phyloP scores from a whole-genome alignment of 495 filamentous ascomycete genomes.

The Immersiella caudata region DNA sequence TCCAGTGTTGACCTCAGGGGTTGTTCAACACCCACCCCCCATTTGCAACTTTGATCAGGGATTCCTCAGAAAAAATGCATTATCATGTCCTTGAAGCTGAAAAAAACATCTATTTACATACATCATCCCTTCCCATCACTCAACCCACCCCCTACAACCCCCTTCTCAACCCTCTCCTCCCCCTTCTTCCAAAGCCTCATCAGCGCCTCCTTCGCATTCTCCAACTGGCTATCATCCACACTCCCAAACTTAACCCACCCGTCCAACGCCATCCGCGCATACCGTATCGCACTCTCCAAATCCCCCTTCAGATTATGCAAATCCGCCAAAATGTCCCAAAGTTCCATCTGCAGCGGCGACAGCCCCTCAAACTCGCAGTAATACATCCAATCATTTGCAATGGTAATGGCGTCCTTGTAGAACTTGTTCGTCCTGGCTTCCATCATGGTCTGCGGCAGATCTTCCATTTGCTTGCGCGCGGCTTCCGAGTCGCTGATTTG shows the following conservation, averaged over 20 bases:
- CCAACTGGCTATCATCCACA: conserved; percentile 37
- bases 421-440: conserved; percentile 37
- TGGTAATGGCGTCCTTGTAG: conserved; percentile 40
- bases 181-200: neutral
- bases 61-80: no score
- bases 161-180: neutral
- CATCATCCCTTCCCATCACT: neutral
- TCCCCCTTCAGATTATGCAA: conserved; percentile 41
- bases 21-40: no score
- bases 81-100: no score
- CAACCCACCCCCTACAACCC: neutral
- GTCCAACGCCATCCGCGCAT: conserved; percentile 44
- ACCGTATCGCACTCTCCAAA: conserved; percentile 37
- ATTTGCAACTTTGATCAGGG: no score
- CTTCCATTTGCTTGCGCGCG: conserved; percentile 36
- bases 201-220: conserved; percentile 32
- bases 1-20: no score
- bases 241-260: conserved; percentile 42
- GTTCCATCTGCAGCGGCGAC: conserved; percentile 38
- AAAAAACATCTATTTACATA: no score
- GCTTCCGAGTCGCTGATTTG: conserved; percentile 42
- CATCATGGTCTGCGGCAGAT: conserved; percentile 35
- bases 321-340: conserved; percentile 43
- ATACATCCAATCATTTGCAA: conserved; percentile 37
- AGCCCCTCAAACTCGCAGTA: conserved; percentile 40